Percentiles rank a stretch among this genome's conserved stretches.
Evolutionary conservation across 2,329 filamentous ascomycete species (phyloP).

Genomic region (Penicillium sp.): DNA sequence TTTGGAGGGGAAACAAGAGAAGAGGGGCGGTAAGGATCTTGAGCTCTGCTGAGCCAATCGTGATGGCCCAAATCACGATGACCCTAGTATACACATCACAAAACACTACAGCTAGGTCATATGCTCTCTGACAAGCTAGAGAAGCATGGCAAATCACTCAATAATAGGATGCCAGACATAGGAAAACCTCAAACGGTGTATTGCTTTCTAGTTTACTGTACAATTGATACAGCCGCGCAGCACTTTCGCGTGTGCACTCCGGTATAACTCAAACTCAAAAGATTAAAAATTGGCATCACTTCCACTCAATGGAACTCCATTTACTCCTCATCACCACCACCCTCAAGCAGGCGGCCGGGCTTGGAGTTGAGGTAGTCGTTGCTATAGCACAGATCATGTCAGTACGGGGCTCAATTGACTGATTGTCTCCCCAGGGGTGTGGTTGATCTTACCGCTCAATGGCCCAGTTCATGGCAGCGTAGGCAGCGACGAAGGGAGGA

Average conservation of each 20-base stretch:
- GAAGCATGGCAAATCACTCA: not conserved
- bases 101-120: not conserved
- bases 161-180: slow-evolving; percentile 7
- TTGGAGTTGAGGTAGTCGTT: slow-evolving; percentile 56
- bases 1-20: not conserved
- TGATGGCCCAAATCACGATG: slow-evolving; percentile 1
- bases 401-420: slow-evolving; percentile 1
- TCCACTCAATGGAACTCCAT: slow-evolving; percentile 14
- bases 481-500: slow-evolving; percentile 75
- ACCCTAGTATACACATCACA: not conserved
- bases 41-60: not conserved
- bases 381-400: slow-evolving; percentile 28
- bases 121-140: not conserved
- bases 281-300: slow-evolving; percentile 4
- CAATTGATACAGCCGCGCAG: slow-evolving; percentile 30
- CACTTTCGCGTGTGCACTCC: slow-evolving; percentile 8
- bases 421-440: slow-evolving; percentile 33
- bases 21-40: not conserved
- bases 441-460: slow-evolving; percentile 70
- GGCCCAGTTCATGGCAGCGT: slow-evolving; percentile 87
- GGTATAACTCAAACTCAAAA: slow-evolving; percentile 9
- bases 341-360: slow-evolving; percentile 42
- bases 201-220: slow-evolving; percentile 47
- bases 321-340: slow-evolving; percentile 33
- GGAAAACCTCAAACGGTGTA: slow-evolving; percentile 24